Percentiles rank a stretch among this genome's conserved stretches.
Conservation (phyloP, 2,329 filamentous ascomycete species). For the Cryphonectria japonica region DNA sequence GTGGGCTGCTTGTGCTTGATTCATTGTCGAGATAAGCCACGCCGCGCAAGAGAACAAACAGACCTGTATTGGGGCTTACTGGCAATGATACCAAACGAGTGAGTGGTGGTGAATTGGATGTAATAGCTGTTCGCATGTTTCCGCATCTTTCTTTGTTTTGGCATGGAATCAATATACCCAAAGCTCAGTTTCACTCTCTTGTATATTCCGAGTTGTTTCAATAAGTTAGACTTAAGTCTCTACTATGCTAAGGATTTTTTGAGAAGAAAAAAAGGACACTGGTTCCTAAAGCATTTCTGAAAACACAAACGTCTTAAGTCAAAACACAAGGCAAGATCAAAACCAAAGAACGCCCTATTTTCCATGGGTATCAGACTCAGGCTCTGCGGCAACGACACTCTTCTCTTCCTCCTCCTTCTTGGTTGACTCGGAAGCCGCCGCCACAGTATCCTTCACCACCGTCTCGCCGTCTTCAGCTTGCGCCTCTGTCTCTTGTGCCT, state of each 20-base stretch:
- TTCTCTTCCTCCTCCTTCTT: constrained; percentile 1
- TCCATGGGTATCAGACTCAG: background rate
- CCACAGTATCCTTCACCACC: background rate
- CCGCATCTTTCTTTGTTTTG: background rate
- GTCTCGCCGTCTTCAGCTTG: background rate
- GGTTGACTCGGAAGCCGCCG: background rate
- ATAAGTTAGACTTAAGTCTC: background rate
- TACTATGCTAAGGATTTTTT: background rate
- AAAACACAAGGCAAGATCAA: background rate
- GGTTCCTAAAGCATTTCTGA: background rate
- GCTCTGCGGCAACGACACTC: no score
- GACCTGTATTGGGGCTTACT: background rate
- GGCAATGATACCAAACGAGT: background rate
- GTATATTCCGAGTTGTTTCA: background rate
- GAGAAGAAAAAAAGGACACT: background rate
- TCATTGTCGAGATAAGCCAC: background rate
- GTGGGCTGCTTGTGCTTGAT: background rate
- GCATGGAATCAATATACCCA: background rate
- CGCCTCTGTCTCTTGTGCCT: background rate
- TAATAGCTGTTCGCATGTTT: background rate
- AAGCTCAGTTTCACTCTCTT: background rate
- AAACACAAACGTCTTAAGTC: background rate
- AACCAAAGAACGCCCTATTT: constrained; percentile 11
- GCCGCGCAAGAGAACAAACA: background rate
- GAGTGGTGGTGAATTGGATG: background rate